Conservation (phyloP, 305 asterid genomes). For the Fraxinus sp. region DNA sequence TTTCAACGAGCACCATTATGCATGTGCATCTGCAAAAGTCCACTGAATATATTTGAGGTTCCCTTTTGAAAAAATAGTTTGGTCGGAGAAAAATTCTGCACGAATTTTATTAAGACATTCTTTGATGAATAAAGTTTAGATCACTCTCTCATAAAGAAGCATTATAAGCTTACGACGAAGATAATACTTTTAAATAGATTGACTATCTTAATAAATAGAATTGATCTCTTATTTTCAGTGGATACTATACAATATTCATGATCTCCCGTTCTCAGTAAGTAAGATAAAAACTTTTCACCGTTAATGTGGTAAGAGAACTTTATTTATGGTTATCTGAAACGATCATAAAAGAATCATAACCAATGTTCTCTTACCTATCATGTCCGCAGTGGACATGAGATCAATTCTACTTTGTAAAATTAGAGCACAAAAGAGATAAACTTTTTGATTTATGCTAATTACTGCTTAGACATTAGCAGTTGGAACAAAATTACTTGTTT, state of each 20-base stretch:
- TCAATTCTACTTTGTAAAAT: too few relatives aligned
- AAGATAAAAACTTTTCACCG: too few relatives aligned
- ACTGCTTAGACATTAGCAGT: constrained; percentile 33
- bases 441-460: background rate
- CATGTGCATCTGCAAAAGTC: background rate
- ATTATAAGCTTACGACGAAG: background rate
- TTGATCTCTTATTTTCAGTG: too few relatives aligned
- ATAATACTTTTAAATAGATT: too few relatives aligned
- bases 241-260: too few relatives aligned
- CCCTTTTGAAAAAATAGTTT: background rate
- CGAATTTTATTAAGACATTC: background rate
- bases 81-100: background rate
- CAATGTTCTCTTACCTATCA: too few relatives aligned
- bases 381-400: too few relatives aligned
- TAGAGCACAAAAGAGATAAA: background rate
- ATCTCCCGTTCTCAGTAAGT: too few relatives aligned
- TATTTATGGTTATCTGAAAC: too few relatives aligned
- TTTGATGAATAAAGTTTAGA: background rate
- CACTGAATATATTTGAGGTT: background rate
- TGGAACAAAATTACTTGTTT: constrained; percentile 25
- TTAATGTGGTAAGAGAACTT: too few relatives aligned
- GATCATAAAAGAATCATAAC: too few relatives aligned
- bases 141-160: background rate
- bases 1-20: background rate
- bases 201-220: too few relatives aligned